phyloP scores from a whole-genome alignment of 805 yeast species.

The Pichia cephalocereana region DNA sequence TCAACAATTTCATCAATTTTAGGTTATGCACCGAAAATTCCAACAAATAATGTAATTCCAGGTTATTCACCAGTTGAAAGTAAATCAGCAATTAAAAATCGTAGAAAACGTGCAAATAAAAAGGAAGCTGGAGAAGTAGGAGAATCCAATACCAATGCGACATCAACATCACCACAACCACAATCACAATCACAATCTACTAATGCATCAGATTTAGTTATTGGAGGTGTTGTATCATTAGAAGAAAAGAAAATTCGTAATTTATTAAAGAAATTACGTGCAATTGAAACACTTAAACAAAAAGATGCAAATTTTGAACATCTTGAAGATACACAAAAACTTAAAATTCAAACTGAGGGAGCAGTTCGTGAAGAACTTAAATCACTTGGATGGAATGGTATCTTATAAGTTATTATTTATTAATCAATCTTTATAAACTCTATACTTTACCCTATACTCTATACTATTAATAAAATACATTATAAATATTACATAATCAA shows the following conservation, averaged over 20 bases:
- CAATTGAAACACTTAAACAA: conserved; percentile 84
- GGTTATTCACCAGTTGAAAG: conserved; percentile 21
- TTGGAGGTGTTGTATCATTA: conserved; percentile 56
- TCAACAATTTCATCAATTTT: conserved; percentile 5
- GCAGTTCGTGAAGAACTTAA: conserved; percentile 68
- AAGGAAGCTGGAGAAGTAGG: conserved; percentile 19
- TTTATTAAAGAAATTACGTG: conserved; percentile 84
- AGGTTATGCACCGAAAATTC: conserved; percentile 16
- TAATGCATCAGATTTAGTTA: conserved; percentile 29
- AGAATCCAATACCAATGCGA: neutral
- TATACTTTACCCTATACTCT: too few relatives aligned
- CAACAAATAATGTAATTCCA: too few relatives aligned
- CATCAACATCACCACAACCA: neutral
- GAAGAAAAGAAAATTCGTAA: conserved; percentile 93
- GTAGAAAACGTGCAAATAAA: conserved; percentile 53
- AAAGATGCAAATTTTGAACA: conserved; percentile 77
- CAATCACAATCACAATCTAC: too few relatives aligned
- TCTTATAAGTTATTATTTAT: too few relatives aligned
- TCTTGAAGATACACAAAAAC: conserved; percentile 85
- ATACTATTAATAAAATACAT: too few relatives aligned
- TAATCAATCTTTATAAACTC: too few relatives aligned
- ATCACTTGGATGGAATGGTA: conserved; percentile 51
- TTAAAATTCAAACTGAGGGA: conserved; percentile 81
- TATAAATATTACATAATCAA: too few relatives aligned
- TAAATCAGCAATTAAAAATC: conserved; percentile 60